Evolutionary conservation across 2,329 filamentous ascomycete genomes (phyloP).

Genomic region (Paecilomyces formosus): DNA sequence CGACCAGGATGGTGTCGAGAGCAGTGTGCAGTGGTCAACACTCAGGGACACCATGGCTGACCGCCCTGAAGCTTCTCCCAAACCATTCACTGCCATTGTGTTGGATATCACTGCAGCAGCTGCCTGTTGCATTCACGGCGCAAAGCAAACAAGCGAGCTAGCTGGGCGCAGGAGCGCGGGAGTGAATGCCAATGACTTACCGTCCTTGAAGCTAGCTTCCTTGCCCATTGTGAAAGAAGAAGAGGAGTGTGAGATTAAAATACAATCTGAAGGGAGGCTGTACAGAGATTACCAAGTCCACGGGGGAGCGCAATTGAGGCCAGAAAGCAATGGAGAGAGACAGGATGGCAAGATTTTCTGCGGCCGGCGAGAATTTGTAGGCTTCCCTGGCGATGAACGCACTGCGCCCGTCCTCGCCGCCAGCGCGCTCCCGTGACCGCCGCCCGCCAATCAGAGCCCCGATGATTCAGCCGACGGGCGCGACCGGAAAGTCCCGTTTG

Average conservation of each 20-base stretch:
- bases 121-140: neutral
- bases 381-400: slow-evolving; percentile 7
- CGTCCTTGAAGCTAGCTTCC: slow-evolving; percentile 36
- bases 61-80: neutral
- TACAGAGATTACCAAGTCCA: slow-evolving; percentile 19
- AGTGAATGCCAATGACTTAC: slow-evolving; percentile 27
- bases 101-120: neutral
- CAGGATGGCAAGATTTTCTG: slow-evolving; percentile 22
- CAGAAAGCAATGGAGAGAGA: slow-evolving; percentile 10
- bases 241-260: slow-evolving; percentile 19
- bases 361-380: slow-evolving; percentile 23
- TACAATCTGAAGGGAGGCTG: slow-evolving; percentile 9
- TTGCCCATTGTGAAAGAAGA: slow-evolving; percentile 32
- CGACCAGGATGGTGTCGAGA: neutral
- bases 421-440: slow-evolving; percentile 24
- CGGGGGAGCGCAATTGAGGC: slow-evolving; percentile 10
- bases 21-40: neutral
- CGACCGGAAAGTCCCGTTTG: slow-evolving; percentile 17
- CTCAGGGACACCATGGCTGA: neutral
- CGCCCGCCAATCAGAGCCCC: slow-evolving; percentile 23
- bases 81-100: neutral
- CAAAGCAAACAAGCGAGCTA: neutral
- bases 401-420: slow-evolving; percentile 15
- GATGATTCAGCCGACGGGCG: slow-evolving; percentile 31
- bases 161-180: neutral